A percentile compares a stretch with the other conserved stretches of the same genome.
Evolutionary conservation across 75 land plant genomes (phyloP).

Genomic region (Gnetum montanum): DNA sequence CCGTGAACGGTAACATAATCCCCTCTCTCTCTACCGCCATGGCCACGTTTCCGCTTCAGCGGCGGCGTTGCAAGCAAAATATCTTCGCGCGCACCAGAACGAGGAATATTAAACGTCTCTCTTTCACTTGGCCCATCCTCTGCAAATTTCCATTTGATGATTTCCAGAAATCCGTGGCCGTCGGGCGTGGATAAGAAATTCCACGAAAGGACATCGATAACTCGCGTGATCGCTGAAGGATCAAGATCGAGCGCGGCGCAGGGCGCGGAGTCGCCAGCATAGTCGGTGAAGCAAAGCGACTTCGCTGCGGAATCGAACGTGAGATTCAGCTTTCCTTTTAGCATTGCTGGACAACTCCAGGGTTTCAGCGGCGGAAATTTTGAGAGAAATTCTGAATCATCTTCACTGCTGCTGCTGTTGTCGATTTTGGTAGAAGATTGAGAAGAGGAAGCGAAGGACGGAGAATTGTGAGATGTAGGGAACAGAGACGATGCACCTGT

Average conservation of each 20-base stretch:
- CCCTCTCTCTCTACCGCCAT: background rate
- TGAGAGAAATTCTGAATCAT: background rate
- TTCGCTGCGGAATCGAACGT: background rate
- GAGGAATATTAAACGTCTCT: conserved; percentile 2
- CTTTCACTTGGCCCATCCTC: conserved; percentile 3
- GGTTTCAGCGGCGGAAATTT: conserved; percentile 13
- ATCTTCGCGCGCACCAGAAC: background rate
- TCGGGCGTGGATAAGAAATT: conserved; percentile 32
- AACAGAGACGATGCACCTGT: conserved; percentile 12
- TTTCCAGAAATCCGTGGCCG: conserved; percentile 33
- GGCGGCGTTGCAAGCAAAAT: background rate
- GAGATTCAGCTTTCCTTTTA: conserved; percentile 16
- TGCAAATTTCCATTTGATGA: conserved; percentile 31
- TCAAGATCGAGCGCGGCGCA: conserved; percentile 35
- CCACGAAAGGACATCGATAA: conserved; percentile 35
- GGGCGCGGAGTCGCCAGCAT: conserved; percentile 31
- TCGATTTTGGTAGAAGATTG: background rate
- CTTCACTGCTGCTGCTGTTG: background rate
- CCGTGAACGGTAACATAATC: background rate
- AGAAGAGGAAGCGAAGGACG: background rate
- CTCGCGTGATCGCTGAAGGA: conserved; percentile 12
- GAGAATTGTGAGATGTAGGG: background rate
- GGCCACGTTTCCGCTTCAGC: too few species aligned
- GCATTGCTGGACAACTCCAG: conserved; percentile 5
- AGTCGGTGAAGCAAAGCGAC: conserved; percentile 30